Evolutionary conservation across 192 early-diverging fungal genomes (phyloP).

Genomic region (Coemansia sp.): DNA sequence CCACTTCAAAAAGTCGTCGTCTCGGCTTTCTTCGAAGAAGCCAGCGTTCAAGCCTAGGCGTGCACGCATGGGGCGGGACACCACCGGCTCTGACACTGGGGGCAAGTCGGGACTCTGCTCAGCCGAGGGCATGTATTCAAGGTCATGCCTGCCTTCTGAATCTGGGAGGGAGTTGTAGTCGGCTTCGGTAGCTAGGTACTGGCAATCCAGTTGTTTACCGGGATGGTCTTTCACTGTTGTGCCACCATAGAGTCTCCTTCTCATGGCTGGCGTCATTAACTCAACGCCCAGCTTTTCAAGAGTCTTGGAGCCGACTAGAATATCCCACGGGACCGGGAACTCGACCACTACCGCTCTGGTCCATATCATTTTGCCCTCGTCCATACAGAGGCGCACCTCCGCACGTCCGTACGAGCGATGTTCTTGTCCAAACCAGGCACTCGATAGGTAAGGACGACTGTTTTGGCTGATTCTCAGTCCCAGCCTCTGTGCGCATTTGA

Average conservation of each 20-base stretch:
- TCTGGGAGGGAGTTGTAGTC: background rate
- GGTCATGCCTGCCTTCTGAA: background rate
- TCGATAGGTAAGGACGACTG: background rate
- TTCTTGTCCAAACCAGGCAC: background rate
- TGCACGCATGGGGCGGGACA: background rate
- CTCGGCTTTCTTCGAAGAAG: conserved; percentile 2
- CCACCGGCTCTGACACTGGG: background rate
- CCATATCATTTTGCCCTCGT: background rate
- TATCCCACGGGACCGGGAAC: background rate
- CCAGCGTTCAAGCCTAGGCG: background rate
- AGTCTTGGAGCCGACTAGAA: background rate
- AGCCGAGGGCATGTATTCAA: background rate
- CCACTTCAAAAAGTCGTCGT: conserved; percentile 5
- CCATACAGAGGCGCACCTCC: background rate
- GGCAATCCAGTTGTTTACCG: background rate
- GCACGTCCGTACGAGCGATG: background rate
- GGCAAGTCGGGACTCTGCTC: background rate
- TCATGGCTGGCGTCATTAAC: conserved; percentile 1
- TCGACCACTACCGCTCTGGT: background rate
- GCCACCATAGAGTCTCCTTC: background rate
- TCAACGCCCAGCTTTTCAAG: background rate
- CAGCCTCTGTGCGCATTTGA: too few relatives aligned
- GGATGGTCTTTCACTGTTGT: background rate
- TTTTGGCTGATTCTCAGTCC: too few relatives aligned
- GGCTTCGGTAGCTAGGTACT: background rate